phyloP scores from a whole-genome alignment of 257 asterid genomes.

The Solanum microdontum region DNA sequence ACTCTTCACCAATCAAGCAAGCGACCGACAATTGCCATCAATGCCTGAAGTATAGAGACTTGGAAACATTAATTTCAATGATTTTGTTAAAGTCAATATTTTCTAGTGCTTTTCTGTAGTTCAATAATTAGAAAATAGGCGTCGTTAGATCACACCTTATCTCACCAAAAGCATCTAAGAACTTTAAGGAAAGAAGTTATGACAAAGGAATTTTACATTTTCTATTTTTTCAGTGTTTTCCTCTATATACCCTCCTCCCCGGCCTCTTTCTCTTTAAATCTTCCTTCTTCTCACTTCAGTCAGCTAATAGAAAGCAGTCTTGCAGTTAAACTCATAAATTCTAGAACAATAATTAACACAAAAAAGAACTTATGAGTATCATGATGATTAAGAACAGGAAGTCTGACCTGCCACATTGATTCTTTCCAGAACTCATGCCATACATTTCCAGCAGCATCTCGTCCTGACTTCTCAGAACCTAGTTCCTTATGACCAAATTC shows the following conservation, averaged over 20 bases:
- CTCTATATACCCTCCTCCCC: background rate
- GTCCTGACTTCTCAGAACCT: conserved; percentile 97
- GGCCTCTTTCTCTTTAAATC: background rate
- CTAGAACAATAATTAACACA: background rate
- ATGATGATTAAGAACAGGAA: background rate
- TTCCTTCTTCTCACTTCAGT: background rate
- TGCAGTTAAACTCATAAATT: background rate
- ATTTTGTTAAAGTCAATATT: background rate
- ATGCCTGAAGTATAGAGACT: background rate
- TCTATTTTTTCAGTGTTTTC: background rate
- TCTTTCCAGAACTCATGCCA: conserved; percentile 97
- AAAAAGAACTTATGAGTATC: background rate
- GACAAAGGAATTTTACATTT: background rate
- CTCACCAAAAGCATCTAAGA: background rate
- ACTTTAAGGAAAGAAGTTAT: background rate
- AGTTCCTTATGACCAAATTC: conserved; percentile 89
- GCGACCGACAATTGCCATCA: background rate
- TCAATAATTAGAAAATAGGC: background rate
- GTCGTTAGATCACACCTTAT: background rate
- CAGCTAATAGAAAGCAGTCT: background rate
- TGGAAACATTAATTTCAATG: background rate
- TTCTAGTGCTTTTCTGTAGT: background rate
- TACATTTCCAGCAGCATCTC: conserved; percentile 79
- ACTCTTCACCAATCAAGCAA: background rate
- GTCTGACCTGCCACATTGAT: conserved; percentile 67